Base-by-base conservation (phyloP, 306 rosid species). In the Carpinus fangiana region DNA sequence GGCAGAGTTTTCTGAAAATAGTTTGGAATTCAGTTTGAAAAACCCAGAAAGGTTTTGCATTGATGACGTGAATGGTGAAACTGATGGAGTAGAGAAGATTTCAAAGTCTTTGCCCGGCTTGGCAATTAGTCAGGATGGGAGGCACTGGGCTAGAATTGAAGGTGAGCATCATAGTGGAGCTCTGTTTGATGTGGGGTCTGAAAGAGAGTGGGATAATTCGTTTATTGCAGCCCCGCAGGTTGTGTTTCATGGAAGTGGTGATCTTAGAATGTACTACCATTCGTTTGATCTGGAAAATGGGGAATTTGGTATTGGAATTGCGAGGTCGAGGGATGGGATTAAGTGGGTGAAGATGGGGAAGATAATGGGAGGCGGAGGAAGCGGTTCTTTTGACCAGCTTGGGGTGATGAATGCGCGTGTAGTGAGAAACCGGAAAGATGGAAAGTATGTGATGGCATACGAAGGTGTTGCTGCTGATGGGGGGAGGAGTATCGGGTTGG, bases 141-240 rank as follows among this genome's bases (percentile, higher is more conserved):
- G 93, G 82, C 84, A 93, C 68, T 93, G 94, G 98, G 96, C 96
- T 77, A 90, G 96, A 83, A 88, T 93, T 81, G 98, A 91, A 84
- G 94, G 94, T 13, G 93, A 90, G 72, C 97, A 93, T 82, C 94
- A 89, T 36, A 91, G 90, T 82, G 98, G 97, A 45, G 94, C 97
- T 70, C 73, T 93, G 53, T 74, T 93, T 77, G 94, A 88, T 83
- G 93, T 93, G 26, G 96, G 98, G 3, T 14, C 73, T 60, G 90
- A 81, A 16, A 82, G 76, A 68, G 94, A 93, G 71, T 93, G 93
- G 94, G 95, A 91, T 82, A 90, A 92, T 53, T 59, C 80, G 69
- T 91, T 88, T 47, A 80, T 93, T 73, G 82, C 90, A 16, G 79
- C 91, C 0, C 94, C 97, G 62, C 88, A 86, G 11, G 95, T 91